Evolutionary conservation across 495 filamentous ascomycete genomes (phyloP).

Genomic region (Aspergillus ellipticus): DNA sequence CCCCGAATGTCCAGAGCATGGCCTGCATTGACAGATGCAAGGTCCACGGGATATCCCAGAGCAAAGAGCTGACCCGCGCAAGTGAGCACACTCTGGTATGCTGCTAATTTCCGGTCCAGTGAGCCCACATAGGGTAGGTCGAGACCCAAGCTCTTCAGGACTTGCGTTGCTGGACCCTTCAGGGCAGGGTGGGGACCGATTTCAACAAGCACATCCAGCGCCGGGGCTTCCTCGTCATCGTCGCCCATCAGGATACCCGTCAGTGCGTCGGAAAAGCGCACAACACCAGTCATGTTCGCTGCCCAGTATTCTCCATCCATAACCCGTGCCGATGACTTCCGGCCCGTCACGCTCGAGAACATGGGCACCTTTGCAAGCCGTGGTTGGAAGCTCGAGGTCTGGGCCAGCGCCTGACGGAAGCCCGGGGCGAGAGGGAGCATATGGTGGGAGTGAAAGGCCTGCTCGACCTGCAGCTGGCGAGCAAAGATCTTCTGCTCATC

Average conservation of each 20-base stretch:
- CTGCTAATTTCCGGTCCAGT: neutral
- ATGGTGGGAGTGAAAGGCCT: conserved; percentile 12
- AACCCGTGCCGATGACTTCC: neutral
- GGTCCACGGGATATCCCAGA: neutral
- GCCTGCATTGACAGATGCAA: neutral
- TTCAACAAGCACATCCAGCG: conserved; percentile 25
- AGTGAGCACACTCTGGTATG: neutral
- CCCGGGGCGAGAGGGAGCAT: neutral
- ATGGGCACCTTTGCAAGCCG: neutral
- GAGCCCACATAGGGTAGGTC: neutral
- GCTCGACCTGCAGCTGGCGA: conserved; percentile 8
- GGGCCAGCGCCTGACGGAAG: neutral
- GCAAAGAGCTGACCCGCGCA: neutral
- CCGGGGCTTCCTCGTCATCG: neutral
- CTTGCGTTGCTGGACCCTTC: conserved; percentile 1
- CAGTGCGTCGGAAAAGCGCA: neutral
- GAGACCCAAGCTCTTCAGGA: neutral
- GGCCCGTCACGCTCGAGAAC: neutral
- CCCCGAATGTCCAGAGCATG: neutral
- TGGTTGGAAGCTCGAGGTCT: neutral
- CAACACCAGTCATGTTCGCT: neutral
- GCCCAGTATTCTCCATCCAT: neutral
- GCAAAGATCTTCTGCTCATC: conserved; percentile 29
- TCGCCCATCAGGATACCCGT: neutral
- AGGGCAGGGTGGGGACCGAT: conserved; percentile 39